These are phyloP conservation scores for Mortierella sp. DNA, from an alignment of 371 early-diverging fungal species.

Conservation along the genomic window DNA sequence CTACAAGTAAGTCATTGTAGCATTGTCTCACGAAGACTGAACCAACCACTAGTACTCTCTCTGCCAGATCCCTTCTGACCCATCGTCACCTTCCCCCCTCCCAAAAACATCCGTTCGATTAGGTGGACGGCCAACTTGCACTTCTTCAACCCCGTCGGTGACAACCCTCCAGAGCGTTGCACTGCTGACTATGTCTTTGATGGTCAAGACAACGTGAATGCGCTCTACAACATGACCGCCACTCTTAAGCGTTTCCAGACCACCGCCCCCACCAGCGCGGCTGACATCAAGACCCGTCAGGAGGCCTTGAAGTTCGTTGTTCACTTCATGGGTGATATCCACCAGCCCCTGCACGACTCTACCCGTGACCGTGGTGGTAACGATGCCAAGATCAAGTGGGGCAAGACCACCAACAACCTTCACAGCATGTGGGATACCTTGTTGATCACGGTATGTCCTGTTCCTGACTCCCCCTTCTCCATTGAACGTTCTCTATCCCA, in stretches of 20 bases:
- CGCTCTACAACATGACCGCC: constrained; percentile 40
- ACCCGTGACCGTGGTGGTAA: constrained; percentile 55
- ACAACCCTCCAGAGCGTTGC: constrained; percentile 46
- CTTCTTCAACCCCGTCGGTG: constrained; percentile 45
- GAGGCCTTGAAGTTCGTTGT: constrained; percentile 62
- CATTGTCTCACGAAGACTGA: background rate
- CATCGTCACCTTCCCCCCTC: background rate
- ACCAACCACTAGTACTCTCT: background rate
- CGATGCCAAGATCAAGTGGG: constrained; percentile 44
- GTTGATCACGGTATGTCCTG: constrained; percentile 34
- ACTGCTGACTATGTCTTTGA: constrained; percentile 26
- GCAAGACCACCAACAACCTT: constrained; percentile 47
- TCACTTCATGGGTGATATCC: constrained; percentile 69
- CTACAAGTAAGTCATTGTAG: constrained; percentile 22
- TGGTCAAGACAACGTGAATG: constrained; percentile 48
- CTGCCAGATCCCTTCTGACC: background rate
- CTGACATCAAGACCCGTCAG: background rate
- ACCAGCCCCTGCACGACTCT: constrained; percentile 69
- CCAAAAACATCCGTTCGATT: too few relatives aligned
- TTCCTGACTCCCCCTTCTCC: background rate
- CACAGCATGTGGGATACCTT: constrained; percentile 59
- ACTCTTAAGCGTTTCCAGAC: constrained; percentile 26
- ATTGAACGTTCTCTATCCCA: background rate
- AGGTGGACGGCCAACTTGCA: constrained; percentile 38
- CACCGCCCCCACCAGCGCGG: constrained; percentile 16